Percentiles rank a stretch among this genome's conserved stretches.
These are phyloP conservation scores for Suhomyces sp. DNA, from an alignment of 805 yeast genomes.

Conservation along the genomic window DNA sequence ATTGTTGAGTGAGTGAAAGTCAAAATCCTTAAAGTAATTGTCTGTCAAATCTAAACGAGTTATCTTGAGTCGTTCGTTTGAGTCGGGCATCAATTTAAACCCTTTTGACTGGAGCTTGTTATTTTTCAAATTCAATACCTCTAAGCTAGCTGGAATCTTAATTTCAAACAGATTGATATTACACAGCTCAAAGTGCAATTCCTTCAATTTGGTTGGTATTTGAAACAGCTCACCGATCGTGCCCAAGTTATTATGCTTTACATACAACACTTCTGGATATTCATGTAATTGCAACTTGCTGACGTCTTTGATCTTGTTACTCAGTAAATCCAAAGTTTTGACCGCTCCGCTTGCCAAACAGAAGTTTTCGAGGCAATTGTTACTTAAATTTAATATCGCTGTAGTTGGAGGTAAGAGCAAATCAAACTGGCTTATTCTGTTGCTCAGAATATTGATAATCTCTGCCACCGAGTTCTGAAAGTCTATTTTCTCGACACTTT, in stretches of 20 bases:
- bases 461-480: constrained; percentile 1
- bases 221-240: constrained; percentile 2
- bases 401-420: neutral
- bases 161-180: constrained; percentile 1
- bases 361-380: constrained; percentile 1
- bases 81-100: neutral
- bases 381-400: constrained; percentile 1
- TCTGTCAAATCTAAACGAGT: constrained; percentile 5
- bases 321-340: constrained; percentile 4
- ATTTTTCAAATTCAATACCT: constrained; percentile 2
- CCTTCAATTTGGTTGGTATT: neutral
- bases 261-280: neutral
- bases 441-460: constrained; percentile 5
- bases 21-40: constrained; percentile 7
- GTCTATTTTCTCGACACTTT: neutral
- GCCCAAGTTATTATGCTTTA: constrained; percentile 3
- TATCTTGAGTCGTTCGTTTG: neutral
- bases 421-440: constrained; percentile 1
- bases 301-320: constrained; percentile 1
- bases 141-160: neutral
- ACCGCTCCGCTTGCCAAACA: neutral
- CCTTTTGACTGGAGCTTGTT: constrained; percentile 6
- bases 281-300: constrained; percentile 1
- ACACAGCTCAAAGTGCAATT: constrained; percentile 4
- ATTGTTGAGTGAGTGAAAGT: neutral